phyloP scores from a whole-genome alignment of 148 eudicot species.

The Silene uniflora region DNA sequence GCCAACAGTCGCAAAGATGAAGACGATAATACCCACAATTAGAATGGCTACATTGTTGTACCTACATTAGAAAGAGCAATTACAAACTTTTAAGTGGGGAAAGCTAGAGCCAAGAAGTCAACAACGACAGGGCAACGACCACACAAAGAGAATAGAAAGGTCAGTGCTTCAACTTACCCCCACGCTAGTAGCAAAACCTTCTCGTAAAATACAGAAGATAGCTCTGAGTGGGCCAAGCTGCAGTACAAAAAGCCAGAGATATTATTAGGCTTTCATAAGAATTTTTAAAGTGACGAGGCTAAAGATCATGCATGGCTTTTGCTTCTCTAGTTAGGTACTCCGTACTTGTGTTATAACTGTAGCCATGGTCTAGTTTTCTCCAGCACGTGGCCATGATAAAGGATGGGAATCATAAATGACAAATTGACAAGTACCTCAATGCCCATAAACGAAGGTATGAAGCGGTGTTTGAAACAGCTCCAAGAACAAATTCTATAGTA shows the following conservation, averaged over 20 bases:
- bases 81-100: neutral
- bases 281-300: neutral
- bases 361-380: neutral
- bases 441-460: constrained; percentile 99
- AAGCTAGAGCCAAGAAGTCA: neutral
- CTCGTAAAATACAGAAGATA: constrained; percentile 83
- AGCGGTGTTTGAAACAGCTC: constrained; percentile 97
- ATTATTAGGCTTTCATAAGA: constrained; percentile 13
- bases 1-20: constrained; percentile 81
- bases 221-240: constrained; percentile 90
- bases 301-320: neutral
- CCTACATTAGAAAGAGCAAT: constrained; percentile 35
- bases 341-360: neutral
- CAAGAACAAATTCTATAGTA: constrained; percentile 95
- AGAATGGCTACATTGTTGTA: constrained; percentile 62
- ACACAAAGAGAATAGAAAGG: neutral
- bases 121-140: neutral
- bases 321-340: neutral
- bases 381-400: neutral
- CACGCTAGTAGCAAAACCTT: constrained; percentile 88
- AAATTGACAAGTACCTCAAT: constrained; percentile 54
- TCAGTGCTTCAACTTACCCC: constrained; percentile 58
- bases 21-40: constrained; percentile 59
- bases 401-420: neutral
- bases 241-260: constrained; percentile 3